phyloP scores from a whole-genome alignment of 1,284 basidiomycete species.

The Apiotrichum akiyoshidainum region DNA sequence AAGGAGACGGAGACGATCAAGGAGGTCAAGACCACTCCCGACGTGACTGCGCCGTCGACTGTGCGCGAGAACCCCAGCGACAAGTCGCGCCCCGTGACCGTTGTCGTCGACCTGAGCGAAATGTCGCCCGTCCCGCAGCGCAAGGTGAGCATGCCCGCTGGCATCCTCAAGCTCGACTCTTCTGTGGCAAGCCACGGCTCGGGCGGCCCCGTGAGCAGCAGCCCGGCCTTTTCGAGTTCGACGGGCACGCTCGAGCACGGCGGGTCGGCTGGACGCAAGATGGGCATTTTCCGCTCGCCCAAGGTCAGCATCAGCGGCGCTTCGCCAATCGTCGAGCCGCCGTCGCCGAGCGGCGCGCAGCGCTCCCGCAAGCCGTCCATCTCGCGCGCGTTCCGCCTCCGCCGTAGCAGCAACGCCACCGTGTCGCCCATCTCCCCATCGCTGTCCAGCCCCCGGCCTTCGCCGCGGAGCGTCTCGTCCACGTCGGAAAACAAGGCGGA shows the following conservation, averaged over 20 bases:
- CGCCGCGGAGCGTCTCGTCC: background rate
- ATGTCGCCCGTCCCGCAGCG: background rate
- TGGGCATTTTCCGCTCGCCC: conserved; percentile 14
- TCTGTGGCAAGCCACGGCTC: too few species aligned
- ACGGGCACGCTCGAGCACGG: too few species aligned
- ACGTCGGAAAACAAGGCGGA: conserved; percentile 9
- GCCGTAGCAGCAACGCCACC: conserved; percentile 4
- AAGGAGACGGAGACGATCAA: too few species aligned
- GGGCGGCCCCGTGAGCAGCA: too few species aligned
- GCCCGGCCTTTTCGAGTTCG: too few species aligned
- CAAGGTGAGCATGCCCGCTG: background rate
- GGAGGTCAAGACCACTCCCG: background rate
- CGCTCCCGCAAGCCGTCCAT: conserved; percentile 9
- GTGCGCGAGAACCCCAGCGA: too few species aligned
- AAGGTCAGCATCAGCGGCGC: background rate
- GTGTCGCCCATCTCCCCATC: conserved; percentile 4
- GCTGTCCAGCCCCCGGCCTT: background rate
- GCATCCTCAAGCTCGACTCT: background rate
- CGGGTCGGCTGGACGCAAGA: background rate
- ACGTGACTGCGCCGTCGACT: background rate
- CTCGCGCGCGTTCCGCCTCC: conserved; percentile 17
- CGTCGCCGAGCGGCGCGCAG: background rate
- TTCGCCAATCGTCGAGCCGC: conserved; percentile 2
- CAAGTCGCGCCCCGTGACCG: too few species aligned
- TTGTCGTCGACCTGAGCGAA: background rate